Evolutionary conservation across 306 rosid genomes (phyloP).

Genomic region (Malus asiatica): DNA sequence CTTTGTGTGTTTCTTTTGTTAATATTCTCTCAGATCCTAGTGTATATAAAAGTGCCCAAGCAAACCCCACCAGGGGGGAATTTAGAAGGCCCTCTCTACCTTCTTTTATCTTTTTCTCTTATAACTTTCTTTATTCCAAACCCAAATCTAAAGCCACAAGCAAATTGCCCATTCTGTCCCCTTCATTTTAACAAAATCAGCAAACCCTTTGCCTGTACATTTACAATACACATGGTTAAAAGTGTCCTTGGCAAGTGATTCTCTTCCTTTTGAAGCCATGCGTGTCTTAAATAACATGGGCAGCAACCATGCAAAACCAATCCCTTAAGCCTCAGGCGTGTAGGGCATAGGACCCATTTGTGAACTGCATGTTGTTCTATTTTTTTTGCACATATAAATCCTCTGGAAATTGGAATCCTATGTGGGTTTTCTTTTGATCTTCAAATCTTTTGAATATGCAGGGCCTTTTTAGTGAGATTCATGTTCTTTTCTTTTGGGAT

Average conservation of each 20-base stretch:
- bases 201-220: slow-evolving; percentile 1
- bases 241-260: slow-evolving; percentile 24
- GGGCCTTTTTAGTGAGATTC: slow-evolving; percentile 32
- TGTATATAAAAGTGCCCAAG: slow-evolving; percentile 43
- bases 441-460: slow-evolving; percentile 29
- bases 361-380: neutral
- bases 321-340: slow-evolving; percentile 24
- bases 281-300: slow-evolving; percentile 32
- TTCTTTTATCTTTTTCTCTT: slow-evolving; percentile 21
- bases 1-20: slow-evolving; percentile 24
- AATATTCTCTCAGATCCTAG: slow-evolving; percentile 39
- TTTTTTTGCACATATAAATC: slow-evolving; percentile 10
- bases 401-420: slow-evolving; percentile 44
- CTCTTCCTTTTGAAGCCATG: slow-evolving; percentile 33
- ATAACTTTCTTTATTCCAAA: slow-evolving; percentile 67
- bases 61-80: slow-evolving; percentile 60
- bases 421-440: slow-evolving; percentile 33
- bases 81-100: slow-evolving; percentile 35
- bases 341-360: slow-evolving; percentile 41
- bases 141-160: slow-evolving; percentile 58
- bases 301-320: slow-evolving; percentile 41
- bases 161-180: slow-evolving; percentile 40
- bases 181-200: neutral
- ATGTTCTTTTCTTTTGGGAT: slow-evolving; percentile 27
- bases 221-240: slow-evolving; percentile 22